Evolutionary conservation across 805 yeast species (phyloP).

Genomic region (Zygosaccharomyces bisporus): DNA sequence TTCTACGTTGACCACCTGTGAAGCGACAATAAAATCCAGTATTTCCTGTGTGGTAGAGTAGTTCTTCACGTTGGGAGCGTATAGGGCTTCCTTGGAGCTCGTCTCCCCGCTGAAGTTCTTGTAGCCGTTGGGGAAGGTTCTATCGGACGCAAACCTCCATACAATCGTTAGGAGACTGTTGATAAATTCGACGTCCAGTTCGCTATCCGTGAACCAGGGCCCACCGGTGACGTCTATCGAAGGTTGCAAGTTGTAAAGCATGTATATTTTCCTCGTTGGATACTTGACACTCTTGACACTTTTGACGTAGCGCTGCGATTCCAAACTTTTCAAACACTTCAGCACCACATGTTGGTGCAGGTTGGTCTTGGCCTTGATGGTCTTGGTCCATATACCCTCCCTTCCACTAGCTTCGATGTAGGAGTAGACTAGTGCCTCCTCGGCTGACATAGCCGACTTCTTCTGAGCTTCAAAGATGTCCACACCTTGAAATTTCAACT

Average conservation of each 20-base stretch:
- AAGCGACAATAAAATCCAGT: constrained; percentile 62
- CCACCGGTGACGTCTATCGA: constrained; percentile 97
- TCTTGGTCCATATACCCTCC: constrained; percentile 95
- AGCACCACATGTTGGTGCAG: constrained; percentile 87
- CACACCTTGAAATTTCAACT: constrained; percentile 71
- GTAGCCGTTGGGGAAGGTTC: constrained; percentile 73
- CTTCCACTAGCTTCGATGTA: constrained; percentile 89
- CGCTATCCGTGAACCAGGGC: constrained; percentile 98
- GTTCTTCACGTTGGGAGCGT: constrained; percentile 54
- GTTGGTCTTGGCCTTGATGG: constrained; percentile 82
- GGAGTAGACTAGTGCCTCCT: constrained; percentile 87
- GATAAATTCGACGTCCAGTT: constrained; percentile 89
- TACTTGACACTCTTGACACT: constrained; percentile 84
- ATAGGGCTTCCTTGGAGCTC: constrained; percentile 31
- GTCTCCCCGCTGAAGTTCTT: constrained; percentile 28
- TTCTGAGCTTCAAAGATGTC: constrained; percentile 70
- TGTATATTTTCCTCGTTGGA: constrained; percentile 93
- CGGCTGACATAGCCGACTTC: constrained; percentile 72
- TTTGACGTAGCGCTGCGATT: constrained; percentile 78
- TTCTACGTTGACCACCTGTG: constrained; percentile 79
- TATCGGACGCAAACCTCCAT: constrained; percentile 79
- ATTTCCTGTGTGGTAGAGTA: constrained; percentile 74
- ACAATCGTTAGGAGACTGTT: constrained; percentile 77
- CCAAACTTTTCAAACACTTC: constrained; percentile 76
- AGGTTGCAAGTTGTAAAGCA: constrained; percentile 91